Conservation (phyloP, 345 rosid genomes). For the Corchorus olitorius region DNA sequence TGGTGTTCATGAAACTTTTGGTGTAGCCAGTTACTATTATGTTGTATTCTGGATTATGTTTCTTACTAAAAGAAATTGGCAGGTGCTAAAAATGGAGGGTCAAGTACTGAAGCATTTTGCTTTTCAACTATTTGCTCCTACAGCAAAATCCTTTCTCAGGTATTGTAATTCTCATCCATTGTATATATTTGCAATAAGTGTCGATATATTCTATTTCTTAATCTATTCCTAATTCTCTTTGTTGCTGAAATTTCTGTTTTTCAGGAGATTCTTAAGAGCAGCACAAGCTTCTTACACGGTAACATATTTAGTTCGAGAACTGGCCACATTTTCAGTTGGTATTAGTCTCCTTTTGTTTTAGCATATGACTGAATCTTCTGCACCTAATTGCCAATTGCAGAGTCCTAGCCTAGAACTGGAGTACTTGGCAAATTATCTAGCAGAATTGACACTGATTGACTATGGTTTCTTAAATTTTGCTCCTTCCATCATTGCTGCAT, state of each 20-base stretch:
- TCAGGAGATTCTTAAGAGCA: slow-evolving; percentile 89
- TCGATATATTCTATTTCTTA: not conserved
- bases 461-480: slow-evolving; percentile 60
- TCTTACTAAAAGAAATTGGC: slow-evolving; percentile 16
- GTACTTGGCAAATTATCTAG: slow-evolving; percentile 73
- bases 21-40: not conserved
- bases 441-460: slow-evolving; percentile 75
- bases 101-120: slow-evolving; percentile 65
- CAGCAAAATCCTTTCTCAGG: slow-evolving; percentile 90
- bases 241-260: slow-evolving; percentile 24
- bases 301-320: slow-evolving; percentile 18
- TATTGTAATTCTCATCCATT: slow-evolving; percentile 27
- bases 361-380: slow-evolving; percentile 24
- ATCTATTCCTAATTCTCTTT: slow-evolving; percentile 25
- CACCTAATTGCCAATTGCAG: slow-evolving; percentile 46
- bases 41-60: not conserved
- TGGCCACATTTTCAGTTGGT: not conserved
- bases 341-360: not conserved
- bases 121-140: slow-evolving; percentile 71
- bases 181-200: slow-evolving; percentile 3
- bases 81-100: slow-evolving; percentile 81
- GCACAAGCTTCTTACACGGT: slow-evolving; percentile 80
- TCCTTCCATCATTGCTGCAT: slow-evolving; percentile 88
- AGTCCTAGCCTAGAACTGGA: slow-evolving; percentile 70
- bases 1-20: not conserved